Base-by-base conservation (phyloP, 2,329 filamentous ascomycete species). In the Xylariomycetidae sp. region DNA sequence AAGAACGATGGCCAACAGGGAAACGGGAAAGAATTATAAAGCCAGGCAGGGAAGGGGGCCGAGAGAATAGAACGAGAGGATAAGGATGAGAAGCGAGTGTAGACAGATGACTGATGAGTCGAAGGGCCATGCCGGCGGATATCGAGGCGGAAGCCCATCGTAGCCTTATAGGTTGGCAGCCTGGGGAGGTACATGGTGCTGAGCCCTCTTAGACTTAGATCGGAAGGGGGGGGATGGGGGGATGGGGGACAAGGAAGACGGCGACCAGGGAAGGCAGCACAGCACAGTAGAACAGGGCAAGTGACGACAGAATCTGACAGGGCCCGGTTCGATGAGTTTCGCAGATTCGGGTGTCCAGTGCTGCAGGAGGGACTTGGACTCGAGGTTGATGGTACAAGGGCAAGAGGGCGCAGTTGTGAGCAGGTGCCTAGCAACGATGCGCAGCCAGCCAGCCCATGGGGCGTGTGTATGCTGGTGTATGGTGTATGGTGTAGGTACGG, bases 91-190 rank as follows among this genome's bases (percentile, higher is more conserved):
- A n/a, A n/a, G n/a, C n/a, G n/a, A n/a, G n/a, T n/a, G n/a, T n/a
- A n/a, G n/a, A 23, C 20, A 23, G 8, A 23, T 23, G 10, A 18
- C 28, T n/a, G 14, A 20, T 35, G 27, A 30, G 18, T 35, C 27
- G 33, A 30, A 16, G 25, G 18, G 16, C 9, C 33, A 27, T 26
- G 13, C 16, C n/a, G 12, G 27, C 16, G 29, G 20, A 23, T 23
- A 8, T 23, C 8, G 20, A 23, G 20, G 8, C n/a, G 20, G 20
- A 23, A 8, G 20, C 67, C 55, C 59, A 71, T 72, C 63, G 64
- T 53, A 70, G 65, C 70, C 70, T 75, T 75, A 74, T 75, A 75
- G 56, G 42, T 50, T 56, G 57, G 59, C 46, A 63, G 59, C 59
- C 62, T 64, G 56, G 56, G 45, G 27, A 39, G 41, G 29, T 33